Conservation (phyloP, 352 stramenopile species). For the Globisporangium spinosum region DNA sequence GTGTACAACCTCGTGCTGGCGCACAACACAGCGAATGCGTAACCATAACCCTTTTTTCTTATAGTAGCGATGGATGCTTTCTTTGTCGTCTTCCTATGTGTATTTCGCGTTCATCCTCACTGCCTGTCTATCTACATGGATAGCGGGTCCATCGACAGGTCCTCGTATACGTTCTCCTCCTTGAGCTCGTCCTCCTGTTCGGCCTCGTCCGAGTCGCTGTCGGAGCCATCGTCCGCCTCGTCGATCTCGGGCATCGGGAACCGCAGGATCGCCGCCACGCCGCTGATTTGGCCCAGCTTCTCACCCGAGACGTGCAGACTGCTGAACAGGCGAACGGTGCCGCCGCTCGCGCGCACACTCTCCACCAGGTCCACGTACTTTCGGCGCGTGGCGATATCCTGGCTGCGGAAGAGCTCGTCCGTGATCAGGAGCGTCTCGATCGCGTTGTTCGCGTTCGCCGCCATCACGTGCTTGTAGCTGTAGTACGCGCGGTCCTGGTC, state of each 20-base stretch:
- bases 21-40: slow-evolving; percentile 45
- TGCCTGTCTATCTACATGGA: slow-evolving; percentile 36
- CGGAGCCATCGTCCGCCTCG: slow-evolving; percentile 73
- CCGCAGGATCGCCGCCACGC: slow-evolving; percentile 93
- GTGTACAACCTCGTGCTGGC: slow-evolving; percentile 73
- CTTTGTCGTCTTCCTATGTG: slow-evolving; percentile 1
- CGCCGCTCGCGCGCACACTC: slow-evolving; percentile 88
- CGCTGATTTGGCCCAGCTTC: slow-evolving; percentile 93
- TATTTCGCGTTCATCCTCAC: background rate
- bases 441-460: slow-evolving; percentile 90
- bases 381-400: slow-evolving; percentile 86
- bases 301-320: slow-evolving; percentile 94
- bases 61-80: background rate
- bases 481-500: slow-evolving; percentile 97
- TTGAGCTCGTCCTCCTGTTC: slow-evolving; percentile 29
- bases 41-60: background rate
- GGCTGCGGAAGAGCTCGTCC: slow-evolving; percentile 92
- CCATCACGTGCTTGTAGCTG: slow-evolving; percentile 91
- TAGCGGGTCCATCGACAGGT: slow-evolving; percentile 63
- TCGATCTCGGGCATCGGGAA: slow-evolving; percentile 97
- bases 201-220: slow-evolving; percentile 44
- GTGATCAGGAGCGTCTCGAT: slow-evolving; percentile 95
- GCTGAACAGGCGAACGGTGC: slow-evolving; percentile 92
- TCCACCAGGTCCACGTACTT: slow-evolving; percentile 95
- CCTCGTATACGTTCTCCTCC: slow-evolving; percentile 50